phyloP scores from a whole-genome alignment of 345 rosid genomes.

The Rhizophora apiculata region DNA sequence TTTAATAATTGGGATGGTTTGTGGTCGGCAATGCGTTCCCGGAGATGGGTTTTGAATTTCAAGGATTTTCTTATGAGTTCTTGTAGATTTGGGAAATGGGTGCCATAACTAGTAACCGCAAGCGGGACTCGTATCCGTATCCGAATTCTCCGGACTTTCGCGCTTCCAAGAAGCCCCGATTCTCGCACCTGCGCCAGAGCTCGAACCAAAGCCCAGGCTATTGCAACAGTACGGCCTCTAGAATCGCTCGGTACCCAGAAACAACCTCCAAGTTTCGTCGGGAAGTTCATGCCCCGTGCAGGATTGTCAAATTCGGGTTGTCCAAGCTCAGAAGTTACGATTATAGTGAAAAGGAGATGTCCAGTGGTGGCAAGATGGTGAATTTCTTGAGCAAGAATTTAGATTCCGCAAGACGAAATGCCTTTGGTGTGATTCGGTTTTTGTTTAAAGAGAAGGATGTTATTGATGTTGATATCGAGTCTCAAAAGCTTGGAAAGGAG shows the following conservation, averaged over 20 bases:
- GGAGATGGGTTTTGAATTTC: constrained; percentile 26
- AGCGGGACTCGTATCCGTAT: constrained; percentile 31
- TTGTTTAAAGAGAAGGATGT: constrained; percentile 10
- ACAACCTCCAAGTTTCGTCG: constrained; percentile 45
- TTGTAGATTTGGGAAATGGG: constrained; percentile 47
- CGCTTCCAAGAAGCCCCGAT: constrained; percentile 52
- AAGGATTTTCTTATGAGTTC: constrained; percentile 24
- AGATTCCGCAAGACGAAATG: constrained; percentile 35
- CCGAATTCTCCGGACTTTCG: constrained; percentile 40
- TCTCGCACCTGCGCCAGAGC: constrained; percentile 32
- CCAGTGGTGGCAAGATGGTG: constrained; percentile 30
- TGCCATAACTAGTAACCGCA: constrained; percentile 57
- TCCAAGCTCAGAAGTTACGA: constrained; percentile 22
- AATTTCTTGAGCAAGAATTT: constrained; percentile 28
- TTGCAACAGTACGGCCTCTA: constrained; percentile 41
- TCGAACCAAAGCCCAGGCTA: constrained; percentile 16
- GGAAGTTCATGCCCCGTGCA: constrained; percentile 79
- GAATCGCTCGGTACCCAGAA: constrained; percentile 73
- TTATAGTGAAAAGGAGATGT: constrained; percentile 17
- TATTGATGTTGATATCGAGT: background rate
- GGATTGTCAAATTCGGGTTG: constrained; percentile 49
- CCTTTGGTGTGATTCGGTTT: constrained; percentile 43
- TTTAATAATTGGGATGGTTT: background rate
- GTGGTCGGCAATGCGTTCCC: constrained; percentile 7
- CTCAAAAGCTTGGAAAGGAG: background rate